Evolutionary conservation across 768 basidiomycete genomes (phyloP), one percentile per base, ranked within the genome.

Genomic region (Boletus sp.): DNA sequence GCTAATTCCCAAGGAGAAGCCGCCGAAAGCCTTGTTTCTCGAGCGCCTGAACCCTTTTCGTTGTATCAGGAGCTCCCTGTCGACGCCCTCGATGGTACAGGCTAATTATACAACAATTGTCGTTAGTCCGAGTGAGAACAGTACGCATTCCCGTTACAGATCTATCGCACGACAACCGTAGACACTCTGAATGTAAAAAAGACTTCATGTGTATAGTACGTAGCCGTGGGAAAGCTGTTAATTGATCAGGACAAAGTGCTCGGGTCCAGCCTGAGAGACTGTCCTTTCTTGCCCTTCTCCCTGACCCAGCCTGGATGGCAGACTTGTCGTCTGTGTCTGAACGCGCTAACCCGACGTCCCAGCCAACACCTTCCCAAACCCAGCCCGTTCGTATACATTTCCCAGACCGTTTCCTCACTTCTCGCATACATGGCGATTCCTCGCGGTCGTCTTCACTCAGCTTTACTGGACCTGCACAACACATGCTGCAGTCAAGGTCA

Each of bases 351-450:
- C 39, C 58, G 33, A 55, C 56, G 7, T 56, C 66, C 29, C 57
- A 36, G 35, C 50, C 62, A 45, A 50, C 40, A 18, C 37, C 64
- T 47, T 39, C 63, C 37, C 60, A 58, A 52, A 28, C 61, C 11
- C 54, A 54, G 9, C 33, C 59, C 39, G 60, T 71, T 52, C 76
- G 67, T 47, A 71, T 75, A 52, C 75, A 62, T 14, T 72, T 79
- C 46, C 71, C 76, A 1, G 63, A 69, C 61, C 65, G 61, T 20
- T 72, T 72, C 50, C 65, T 70, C 49, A 45, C 62, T 17, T 20
- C 64, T n/a, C 62, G 56, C n/a, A 54, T 56, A 56, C 62, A 60
- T 56, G 68, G 63, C 15, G 57, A 60, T 52, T 72, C 72, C 30
- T 72, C 71, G 45, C 64, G 62, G 67, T 74, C 71, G 35, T 74